These are phyloP conservation scores for Picochlorum sp. DNA, from an alignment of 139 green algal species.

Conservation along the genomic window DNA sequence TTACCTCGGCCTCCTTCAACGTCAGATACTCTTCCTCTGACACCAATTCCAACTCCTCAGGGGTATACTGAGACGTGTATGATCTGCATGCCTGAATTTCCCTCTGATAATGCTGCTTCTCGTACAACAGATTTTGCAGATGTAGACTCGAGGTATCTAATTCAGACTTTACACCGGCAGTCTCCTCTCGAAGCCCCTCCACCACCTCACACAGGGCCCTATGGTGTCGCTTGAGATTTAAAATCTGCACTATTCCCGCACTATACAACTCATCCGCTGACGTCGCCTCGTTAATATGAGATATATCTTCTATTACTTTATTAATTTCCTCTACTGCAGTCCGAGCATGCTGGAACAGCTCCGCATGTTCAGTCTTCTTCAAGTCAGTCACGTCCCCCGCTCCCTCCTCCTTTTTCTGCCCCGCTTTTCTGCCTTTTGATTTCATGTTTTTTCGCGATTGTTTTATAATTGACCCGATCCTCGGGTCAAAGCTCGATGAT, in stretches of 20 bases:
- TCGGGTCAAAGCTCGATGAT: no score
- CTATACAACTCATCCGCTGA: background rate
- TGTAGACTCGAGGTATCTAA: conserved; percentile 46
- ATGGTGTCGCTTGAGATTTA: conserved; percentile 19
- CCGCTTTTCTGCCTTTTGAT: no score
- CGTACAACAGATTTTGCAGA: conserved; percentile 65
- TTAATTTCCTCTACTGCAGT: background rate
- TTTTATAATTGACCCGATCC: no score
- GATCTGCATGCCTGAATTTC: conserved; percentile 54
- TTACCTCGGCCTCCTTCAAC: background rate
- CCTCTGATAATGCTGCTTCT: conserved; percentile 63
- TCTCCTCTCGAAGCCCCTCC: conserved; percentile 46
- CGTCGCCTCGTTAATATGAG: background rate
- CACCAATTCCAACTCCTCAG: conserved; percentile 41
- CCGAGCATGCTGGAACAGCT: no score
- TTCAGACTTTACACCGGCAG: conserved; percentile 34
- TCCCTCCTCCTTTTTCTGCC: no score
- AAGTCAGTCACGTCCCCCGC: no score
- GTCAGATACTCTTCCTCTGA: conserved; percentile 36
- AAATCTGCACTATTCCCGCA: conserved; percentile 6
- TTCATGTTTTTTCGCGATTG: no score
- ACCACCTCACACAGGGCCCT: conserved; percentile 19
- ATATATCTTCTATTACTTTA: background rate
- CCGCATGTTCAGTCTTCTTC: no score
- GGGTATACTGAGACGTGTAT: conserved; percentile 44